Percentiles rank a stretch among this genome's conserved stretches.
Conservation (phyloP, 179 eudicot genomes). For the Patellifolia procumbens region DNA sequence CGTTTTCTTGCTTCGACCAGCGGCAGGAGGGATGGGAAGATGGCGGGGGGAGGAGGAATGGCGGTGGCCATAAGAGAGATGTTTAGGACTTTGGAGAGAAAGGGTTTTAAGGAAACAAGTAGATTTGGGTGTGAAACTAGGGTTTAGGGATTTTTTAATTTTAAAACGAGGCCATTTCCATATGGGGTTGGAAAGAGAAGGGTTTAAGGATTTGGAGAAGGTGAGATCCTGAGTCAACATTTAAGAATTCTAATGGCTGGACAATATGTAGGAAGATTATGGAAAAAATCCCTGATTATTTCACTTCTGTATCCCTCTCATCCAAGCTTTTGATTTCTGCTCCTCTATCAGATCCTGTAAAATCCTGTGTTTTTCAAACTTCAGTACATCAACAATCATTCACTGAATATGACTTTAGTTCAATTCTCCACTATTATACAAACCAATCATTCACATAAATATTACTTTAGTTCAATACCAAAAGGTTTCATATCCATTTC, state of each 20-base stretch:
- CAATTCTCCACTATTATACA: no score
- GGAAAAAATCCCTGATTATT: no score
- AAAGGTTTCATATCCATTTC: no score
- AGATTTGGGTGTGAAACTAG: slow-evolving; percentile 29
- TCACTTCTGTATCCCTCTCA: no score
- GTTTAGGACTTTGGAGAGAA: slow-evolving; percentile 22
- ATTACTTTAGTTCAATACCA: no score
- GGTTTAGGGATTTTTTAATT: slow-evolving; percentile 35
- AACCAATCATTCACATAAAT: no score
- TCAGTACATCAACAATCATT: no score
- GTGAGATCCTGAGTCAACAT: slow-evolving; percentile 45
- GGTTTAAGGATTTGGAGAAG: slow-evolving; percentile 56
- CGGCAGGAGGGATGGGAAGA: slow-evolving; percentile 52
- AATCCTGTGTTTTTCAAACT: no score
- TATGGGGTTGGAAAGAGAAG: slow-evolving; percentile 35
- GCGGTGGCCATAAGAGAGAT: slow-evolving; percentile 16
- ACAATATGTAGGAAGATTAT: no score
- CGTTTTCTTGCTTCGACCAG: slow-evolving; percentile 82
- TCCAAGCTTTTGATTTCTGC: no score
- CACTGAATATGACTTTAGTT: no score
- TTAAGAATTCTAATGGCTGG: not conserved
- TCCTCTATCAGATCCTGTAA: no score
- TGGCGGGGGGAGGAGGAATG: slow-evolving; percentile 29
- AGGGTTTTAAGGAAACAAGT: slow-evolving; percentile 18
- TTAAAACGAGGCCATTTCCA: slow-evolving; percentile 33